Evolutionary conservation across 176 grass and related monocot species (phyloP).

Genomic region (Bromus sterilis): DNA sequence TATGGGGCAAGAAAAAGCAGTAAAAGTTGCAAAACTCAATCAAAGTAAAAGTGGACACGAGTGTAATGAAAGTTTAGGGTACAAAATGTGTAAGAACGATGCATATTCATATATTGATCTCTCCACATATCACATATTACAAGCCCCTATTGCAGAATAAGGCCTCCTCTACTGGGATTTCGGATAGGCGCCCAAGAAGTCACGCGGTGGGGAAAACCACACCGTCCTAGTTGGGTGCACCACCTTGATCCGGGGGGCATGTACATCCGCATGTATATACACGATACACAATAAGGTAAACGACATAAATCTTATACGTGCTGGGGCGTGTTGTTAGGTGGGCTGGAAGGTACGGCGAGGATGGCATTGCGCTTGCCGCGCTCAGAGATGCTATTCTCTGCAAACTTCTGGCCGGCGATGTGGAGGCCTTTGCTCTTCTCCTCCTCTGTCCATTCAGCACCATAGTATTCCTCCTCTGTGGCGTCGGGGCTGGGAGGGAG

Average conservation of each 20-base stretch:
- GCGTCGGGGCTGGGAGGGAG: background rate
- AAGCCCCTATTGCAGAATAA: background rate
- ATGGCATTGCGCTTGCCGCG: background rate
- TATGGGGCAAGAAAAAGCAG: too few species aligned
- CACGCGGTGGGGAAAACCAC: background rate
- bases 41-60: too few species aligned
- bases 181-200: background rate
- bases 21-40: too few species aligned
- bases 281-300: background rate
- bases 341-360: background rate
- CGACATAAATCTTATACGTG: background rate
- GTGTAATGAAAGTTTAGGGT: too few species aligned
- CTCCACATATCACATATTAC: background rate
- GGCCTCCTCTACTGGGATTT: background rate
- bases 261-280: background rate
- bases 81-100: too few species aligned
- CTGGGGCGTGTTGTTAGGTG: background rate
- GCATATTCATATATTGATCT: too few species aligned
- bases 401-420: background rate
- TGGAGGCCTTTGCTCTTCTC: background rate
- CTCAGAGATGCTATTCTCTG: background rate
- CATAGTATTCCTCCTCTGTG: background rate
- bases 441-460: background rate
- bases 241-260: background rate
- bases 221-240: background rate